These are phyloP conservation scores for Komagataea norvegica DNA, from an alignment of 1,139 yeast genomes.

Conservation along the genomic window DNA sequence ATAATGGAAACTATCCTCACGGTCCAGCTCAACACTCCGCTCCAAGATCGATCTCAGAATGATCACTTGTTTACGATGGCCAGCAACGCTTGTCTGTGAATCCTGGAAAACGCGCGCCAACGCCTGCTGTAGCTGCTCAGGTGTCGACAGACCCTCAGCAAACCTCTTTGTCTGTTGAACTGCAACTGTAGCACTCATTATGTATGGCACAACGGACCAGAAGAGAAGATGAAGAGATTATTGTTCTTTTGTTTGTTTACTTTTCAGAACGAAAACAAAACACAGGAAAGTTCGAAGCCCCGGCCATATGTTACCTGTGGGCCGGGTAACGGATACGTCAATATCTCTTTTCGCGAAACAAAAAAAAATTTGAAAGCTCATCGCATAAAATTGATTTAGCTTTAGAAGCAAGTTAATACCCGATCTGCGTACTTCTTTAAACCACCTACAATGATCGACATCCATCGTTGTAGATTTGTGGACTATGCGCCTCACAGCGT, in stretches of 20 bases:
- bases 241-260: conserved; percentile 1
- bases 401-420: background rate
- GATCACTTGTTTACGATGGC: conserved; percentile 70
- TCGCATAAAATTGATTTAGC: conserved; percentile 12
- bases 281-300: conserved; percentile 4
- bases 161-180: conserved; percentile 12
- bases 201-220: too few relatives aligned
- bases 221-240: too few relatives aligned
- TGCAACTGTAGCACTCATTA: conserved; percentile 17
- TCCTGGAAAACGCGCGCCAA: conserved; percentile 75
- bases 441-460: conserved; percentile 42
- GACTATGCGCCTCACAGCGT: conserved; percentile 85
- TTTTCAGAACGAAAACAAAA: background rate
- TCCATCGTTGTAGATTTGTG: conserved; percentile 91
- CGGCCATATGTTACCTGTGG: too few relatives aligned
- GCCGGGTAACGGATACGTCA: too few relatives aligned
- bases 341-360: too few relatives aligned
- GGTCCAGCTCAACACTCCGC: conserved; percentile 48
- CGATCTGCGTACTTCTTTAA: background rate
- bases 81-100: conserved; percentile 66
- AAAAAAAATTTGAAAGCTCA: conserved; percentile 16
- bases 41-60: conserved; percentile 56
- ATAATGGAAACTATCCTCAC: conserved; percentile 54
- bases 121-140: conserved; percentile 36
- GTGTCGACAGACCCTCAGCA: conserved; percentile 17